Evolutionary conservation across 2,329 filamentous ascomycete species (phyloP).

Genomic region (Drechslerella coelobrocha): DNA sequence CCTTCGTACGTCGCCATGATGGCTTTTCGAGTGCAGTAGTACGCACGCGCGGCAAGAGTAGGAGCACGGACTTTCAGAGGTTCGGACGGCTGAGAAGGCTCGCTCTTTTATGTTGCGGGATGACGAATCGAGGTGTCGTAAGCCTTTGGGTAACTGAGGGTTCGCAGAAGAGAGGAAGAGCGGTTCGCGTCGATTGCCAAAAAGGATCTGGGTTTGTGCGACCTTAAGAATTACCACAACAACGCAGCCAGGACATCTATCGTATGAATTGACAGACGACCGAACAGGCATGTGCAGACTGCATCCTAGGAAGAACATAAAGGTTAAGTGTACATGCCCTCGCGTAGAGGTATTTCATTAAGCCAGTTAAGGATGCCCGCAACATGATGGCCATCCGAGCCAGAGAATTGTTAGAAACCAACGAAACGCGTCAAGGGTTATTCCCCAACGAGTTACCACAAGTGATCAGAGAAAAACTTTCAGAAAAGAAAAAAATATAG

Average conservation of each 20-base stretch:
- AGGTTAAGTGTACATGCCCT: no score
- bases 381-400: no score
- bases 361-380: no score
- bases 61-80: neutral
- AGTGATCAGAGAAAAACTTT: no score
- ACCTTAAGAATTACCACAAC: slow-evolving; percentile 7
- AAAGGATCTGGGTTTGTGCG: slow-evolving; percentile 13
- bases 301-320: no score
- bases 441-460: no score
- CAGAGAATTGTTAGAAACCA: no score
- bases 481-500: no score
- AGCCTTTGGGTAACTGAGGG: slow-evolving; percentile 9
- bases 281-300: no score
- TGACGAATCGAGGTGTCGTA: slow-evolving; percentile 49
- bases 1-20: slow-evolving; percentile 50
- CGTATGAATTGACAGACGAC: slow-evolving; percentile 2
- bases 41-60: neutral
- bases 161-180: neutral
- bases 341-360: no score
- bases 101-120: slow-evolving; percentile 37
- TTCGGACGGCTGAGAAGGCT: no score
- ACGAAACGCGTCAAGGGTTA: no score
- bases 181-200: slow-evolving; percentile 7
- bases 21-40: neutral
- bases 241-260: neutral